Percentiles rank a stretch among this genome's conserved stretches.
Conservation (phyloP, 768 basidiomycete genomes). For the Suillus hirtellus region DNA sequence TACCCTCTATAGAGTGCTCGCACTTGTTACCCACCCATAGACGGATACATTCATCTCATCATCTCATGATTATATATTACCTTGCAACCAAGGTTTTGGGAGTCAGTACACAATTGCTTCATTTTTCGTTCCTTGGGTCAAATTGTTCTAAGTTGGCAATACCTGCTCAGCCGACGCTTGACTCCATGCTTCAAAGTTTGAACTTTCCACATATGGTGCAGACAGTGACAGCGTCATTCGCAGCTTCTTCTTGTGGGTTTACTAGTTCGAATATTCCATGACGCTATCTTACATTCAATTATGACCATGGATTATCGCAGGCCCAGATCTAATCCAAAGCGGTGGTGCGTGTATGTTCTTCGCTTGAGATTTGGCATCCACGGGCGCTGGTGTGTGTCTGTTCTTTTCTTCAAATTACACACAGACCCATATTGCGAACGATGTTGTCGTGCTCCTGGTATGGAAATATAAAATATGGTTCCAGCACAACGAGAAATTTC, state of each 20-base stretch:
- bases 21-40: neutral
- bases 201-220: neutral
- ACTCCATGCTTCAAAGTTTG: neutral
- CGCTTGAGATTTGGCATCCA: neutral
- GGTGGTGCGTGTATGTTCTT: neutral
- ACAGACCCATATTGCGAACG: neutral
- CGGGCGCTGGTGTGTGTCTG: neutral
- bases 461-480: neutral
- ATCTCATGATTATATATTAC: neutral
- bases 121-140: neutral
- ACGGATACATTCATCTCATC: neutral
- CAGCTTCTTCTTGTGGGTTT: neutral
- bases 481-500: neutral
- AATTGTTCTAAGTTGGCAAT: neutral
- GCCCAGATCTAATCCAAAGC: neutral
- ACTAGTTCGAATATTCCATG: neutral
- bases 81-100: neutral
- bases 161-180: neutral
- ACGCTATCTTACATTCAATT: neutral
- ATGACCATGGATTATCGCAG: neutral
- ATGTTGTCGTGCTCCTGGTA: neutral
- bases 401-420: neutral
- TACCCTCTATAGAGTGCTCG: conserved; percentile 4
- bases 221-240: neutral
- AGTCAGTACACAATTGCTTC: neutral